Base-by-base conservation (phyloP, 352 stramenopile species). In the Aphanomyces euteiches region DNA sequence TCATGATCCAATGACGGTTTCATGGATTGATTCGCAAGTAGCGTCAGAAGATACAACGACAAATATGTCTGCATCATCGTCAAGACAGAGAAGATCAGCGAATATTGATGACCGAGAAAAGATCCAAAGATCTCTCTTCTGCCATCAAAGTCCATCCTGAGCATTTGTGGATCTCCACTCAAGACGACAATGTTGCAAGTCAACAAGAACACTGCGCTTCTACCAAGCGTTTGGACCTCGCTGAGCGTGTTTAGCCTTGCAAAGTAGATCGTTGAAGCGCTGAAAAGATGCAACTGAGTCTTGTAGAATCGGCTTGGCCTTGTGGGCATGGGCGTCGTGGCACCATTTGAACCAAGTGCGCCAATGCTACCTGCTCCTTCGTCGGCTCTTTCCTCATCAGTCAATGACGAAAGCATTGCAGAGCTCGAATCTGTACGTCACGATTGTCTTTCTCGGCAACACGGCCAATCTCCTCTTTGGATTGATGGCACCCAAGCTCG, bases 381-480 rank as follows among this genome's bases (percentile, higher is more conserved):
- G 64, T 17, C 34, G 47, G 2, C 43, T 21, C 17, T 70, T 70
- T 37, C 64, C 64, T 5, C 36, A 60, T 19, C 64, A 60, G 0
- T 61, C 64, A 19, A 47, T 15, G 4, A 4, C 60, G 19, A 53
- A 37, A 39, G 28, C 64, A 5, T 36, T 70, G 5, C 19, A n/a
- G 5, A 40, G 40, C 17, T 37, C 64, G 5, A 38, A n/a, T 15
- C 28, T 70, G 3, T 70, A 70, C 47, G 19, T 34, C n/a, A 53
- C 50, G n/a, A 70, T 54, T 17, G 45, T 70, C 10, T 37, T 59
- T 21, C 34, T 70, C 12, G 64, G 64, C n/a, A 48, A 70, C n/a
- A 36, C 50, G 2, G 45, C 38, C 43, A 70, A 70, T 41, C n/a
- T 70, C n/a, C 10, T 61, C 10, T 40, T 70, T 61, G 64, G 43